Conservation (phyloP, 176 grass and related monocot genomes). For the Guadua angustifolia region DNA sequence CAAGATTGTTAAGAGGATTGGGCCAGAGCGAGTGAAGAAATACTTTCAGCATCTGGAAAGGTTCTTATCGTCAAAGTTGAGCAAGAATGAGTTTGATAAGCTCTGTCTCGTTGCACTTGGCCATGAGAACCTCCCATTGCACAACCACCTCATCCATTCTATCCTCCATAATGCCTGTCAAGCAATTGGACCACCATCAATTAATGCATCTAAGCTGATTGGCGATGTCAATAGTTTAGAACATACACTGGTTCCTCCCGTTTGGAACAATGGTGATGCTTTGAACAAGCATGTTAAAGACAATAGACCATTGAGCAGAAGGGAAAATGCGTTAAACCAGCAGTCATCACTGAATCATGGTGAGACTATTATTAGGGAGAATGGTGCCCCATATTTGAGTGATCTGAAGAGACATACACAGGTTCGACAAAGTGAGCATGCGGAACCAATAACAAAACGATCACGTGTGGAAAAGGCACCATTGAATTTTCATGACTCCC, state of each 20-base stretch:
- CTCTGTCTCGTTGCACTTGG: conserved; percentile 64
- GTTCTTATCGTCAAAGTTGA: conserved; percentile 76
- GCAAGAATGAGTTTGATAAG: conserved; percentile 83
- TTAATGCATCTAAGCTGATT: conserved; percentile 28
- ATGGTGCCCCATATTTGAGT: conserved; percentile 47
- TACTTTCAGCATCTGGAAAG: conserved; percentile 80
- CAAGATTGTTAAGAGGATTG: conserved; percentile 67
- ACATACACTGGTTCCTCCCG: conserved; percentile 18
- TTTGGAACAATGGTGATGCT: conserved; percentile 40
- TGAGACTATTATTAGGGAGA: conserved; percentile 41
- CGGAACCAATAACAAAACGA: conserved; percentile 46
- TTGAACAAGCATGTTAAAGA: conserved; percentile 44
- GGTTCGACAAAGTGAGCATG: conserved; percentile 47
- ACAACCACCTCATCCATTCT: conserved; percentile 77
- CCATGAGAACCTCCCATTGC: conserved; percentile 76
- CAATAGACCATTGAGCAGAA: conserved; percentile 39
- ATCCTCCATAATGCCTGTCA: conserved; percentile 75
- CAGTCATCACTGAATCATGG: conserved; percentile 37
- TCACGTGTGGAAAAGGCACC: conserved; percentile 35
- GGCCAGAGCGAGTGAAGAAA: conserved; percentile 62
- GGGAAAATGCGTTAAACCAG: conserved; percentile 11
- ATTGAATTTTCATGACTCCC: conserved; percentile 33
- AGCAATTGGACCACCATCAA: conserved; percentile 52
- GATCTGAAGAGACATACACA: conserved; percentile 56
- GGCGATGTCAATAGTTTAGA: conserved; percentile 36